Conservation (phyloP, 495 filamentous ascomycete species). For the Annulohypoxylon stygium region DNA sequence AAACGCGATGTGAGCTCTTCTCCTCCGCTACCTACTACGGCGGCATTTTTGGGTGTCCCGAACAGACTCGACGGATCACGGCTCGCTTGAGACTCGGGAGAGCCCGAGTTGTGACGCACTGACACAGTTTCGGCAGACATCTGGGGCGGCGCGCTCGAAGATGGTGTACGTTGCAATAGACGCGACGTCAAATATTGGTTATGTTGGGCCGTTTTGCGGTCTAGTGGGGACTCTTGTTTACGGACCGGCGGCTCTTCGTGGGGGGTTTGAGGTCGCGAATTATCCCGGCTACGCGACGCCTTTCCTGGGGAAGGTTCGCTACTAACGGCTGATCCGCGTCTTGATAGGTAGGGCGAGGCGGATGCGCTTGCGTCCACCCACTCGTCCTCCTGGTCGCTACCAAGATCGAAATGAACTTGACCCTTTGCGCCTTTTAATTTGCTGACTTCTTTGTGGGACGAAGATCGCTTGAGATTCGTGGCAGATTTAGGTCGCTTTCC, state of each 20-base stretch:
- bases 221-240: constrained; percentile 44
- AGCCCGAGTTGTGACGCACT: constrained; percentile 60
- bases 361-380: constrained; percentile 70
- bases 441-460: constrained; percentile 57
- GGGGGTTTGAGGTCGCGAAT: constrained; percentile 41
- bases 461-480: constrained; percentile 59
- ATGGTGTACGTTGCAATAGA: constrained; percentile 68
- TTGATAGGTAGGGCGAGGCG: constrained; percentile 66
- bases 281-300: constrained; percentile 33
- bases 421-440: constrained; percentile 55
- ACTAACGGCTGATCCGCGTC: constrained; percentile 61
- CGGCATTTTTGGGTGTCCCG: constrained; percentile 55
- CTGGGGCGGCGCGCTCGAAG: constrained; percentile 68
- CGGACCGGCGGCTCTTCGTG: constrained; percentile 36
- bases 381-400: constrained; percentile 64
- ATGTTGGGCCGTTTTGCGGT: constrained; percentile 51
- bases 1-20: constrained; percentile 66
- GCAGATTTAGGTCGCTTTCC: constrained; percentile 62
- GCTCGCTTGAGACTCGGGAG: constrained; percentile 53
- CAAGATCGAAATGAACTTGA: constrained; percentile 66
- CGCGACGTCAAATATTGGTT: constrained; percentile 68
- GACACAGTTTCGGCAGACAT: constrained; percentile 70
- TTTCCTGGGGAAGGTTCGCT: constrained; percentile 53
- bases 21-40: constrained; percentile 59
- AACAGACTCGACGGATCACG: constrained; percentile 55